These are phyloP conservation scores for Strobilomyces confusus DNA, from an alignment of 768 basidiomycete genomes.

Conservation along the genomic window DNA sequence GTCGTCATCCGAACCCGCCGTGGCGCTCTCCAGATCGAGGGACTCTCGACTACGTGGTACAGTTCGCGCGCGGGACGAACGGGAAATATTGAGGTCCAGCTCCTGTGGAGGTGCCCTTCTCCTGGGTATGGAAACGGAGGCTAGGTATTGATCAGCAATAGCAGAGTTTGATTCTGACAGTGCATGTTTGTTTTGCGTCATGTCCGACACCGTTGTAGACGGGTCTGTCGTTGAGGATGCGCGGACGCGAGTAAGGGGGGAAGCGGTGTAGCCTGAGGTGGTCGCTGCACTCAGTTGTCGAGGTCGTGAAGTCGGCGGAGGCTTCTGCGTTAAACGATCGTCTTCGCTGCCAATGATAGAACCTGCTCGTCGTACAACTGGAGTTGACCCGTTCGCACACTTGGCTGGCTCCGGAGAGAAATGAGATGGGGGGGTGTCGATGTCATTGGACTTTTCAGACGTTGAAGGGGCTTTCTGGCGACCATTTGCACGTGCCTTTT, in stretches of 20 bases:
- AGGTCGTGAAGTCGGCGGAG: constrained; percentile 36
- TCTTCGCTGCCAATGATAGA: constrained; percentile 66
- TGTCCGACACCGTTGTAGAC: constrained; percentile 6
- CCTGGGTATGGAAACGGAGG: constrained; percentile 20
- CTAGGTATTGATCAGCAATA: constrained; percentile 23
- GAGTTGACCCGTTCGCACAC: constrained; percentile 34
- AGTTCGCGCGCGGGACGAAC: constrained; percentile 38
- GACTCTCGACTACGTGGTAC: constrained; percentile 60
- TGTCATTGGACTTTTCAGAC: constrained; percentile 24
- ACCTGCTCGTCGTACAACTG: constrained; percentile 53
- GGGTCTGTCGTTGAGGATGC: constrained; percentile 35
- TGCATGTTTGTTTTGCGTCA: constrained; percentile 27
- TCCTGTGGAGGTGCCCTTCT: constrained; percentile 27
- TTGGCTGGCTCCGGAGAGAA: constrained; percentile 24
- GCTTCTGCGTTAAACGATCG: constrained; percentile 26
- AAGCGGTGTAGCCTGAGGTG: constrained; percentile 30
- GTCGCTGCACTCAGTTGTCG: constrained; percentile 47
- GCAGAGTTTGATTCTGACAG: constrained; percentile 29
- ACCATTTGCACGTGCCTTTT: constrained; percentile 45
- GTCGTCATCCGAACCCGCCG: constrained; percentile 68
- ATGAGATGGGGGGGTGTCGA: constrained; percentile 11
- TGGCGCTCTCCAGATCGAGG: constrained; percentile 69
- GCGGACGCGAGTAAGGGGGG: constrained; percentile 26
- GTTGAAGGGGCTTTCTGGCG: constrained; percentile 22
- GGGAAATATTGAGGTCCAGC: constrained; percentile 25